Conservation (phyloP, 768 basidiomycete species). For the Suillus alpinus region DNA sequence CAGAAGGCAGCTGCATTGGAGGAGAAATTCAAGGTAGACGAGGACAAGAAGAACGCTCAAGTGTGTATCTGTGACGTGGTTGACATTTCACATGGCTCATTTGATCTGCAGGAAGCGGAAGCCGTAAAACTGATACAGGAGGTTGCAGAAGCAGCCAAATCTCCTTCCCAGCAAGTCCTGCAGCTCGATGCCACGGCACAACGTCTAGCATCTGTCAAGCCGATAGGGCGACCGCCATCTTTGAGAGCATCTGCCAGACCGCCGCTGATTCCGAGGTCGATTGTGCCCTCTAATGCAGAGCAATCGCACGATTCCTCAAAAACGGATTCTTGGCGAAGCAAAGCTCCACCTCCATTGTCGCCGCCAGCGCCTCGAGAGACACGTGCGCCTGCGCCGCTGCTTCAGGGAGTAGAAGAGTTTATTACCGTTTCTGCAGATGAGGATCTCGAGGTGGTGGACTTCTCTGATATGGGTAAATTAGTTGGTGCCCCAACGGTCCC, state of each 20-base stretch:
- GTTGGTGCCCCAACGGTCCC: conserved; percentile 37
- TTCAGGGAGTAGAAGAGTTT: conserved; percentile 33
- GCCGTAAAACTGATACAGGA: conserved; percentile 47
- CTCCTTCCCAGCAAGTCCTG: conserved; percentile 10
- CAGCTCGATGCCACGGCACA: conserved; percentile 9
- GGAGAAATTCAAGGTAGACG: conserved; percentile 51
- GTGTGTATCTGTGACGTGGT: conserved; percentile 10
- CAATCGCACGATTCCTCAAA: conserved; percentile 27
- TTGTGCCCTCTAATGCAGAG: conserved; percentile 18
- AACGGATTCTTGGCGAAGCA: conserved; percentile 65
- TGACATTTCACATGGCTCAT: conserved; percentile 17
- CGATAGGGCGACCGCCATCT: conserved; percentile 34
- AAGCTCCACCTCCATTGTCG: conserved; percentile 31
- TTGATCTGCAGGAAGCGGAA: conserved; percentile 30
- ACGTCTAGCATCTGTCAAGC: conserved; percentile 8
- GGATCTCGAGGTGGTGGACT: conserved; percentile 78
- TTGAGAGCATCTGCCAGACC: conserved; percentile 26
- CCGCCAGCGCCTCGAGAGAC: conserved; percentile 24
- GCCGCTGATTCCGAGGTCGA: conserved; percentile 12
- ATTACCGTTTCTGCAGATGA: conserved; percentile 50
- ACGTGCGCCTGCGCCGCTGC: conserved; percentile 30
- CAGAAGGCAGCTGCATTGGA: conserved; percentile 78
- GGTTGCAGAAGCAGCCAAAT: conserved; percentile 43
- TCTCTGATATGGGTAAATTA: conserved; percentile 71
- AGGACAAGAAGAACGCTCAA: conserved; percentile 16